Base-by-base conservation (phyloP, 805 yeast genomes). In the Starmerella kuoi region DNA sequence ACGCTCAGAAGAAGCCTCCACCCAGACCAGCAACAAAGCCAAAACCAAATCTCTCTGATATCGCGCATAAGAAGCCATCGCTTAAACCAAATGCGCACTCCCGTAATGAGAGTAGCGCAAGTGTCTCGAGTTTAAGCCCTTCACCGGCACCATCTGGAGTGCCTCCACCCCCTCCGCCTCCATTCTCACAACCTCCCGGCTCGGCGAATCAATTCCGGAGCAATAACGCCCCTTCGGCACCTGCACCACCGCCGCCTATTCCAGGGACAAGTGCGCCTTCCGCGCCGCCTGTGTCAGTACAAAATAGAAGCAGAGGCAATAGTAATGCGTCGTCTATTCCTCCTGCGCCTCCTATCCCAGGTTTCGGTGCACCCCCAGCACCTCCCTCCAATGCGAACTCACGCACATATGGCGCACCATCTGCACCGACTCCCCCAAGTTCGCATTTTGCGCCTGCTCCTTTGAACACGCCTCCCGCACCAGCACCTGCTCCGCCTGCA, bases 401-500 rank as follows among this genome's bases (percentile, higher is more conserved):
- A n/a, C n/a, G n/a, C n/a, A n/a, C n/a, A n/a, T n/a, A n/a, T n/a
- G 32, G n/a, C 9, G 26, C 40, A 5, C 40, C 42, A 11, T 14
- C 9, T 9, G 28, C 28, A 25, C 12, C 28, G 12, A 9, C 28
- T 11, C 28, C 28, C 9, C 12, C 28, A 14, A 14, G 12, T 11
- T 14, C 28, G 14, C 14, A 9, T 25, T 25, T 25, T 14, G 28
- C 28, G 14, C 28, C 28, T 25, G 12, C 12, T 14, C 28, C 28
- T 9, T 25, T 14, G 14, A 14, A 14, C 14, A n/a, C n/a, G n/a
- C 28, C 39, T 22, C 45, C 41, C 38, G 35, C 37, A 6, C 21
- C 37, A 14, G 42, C 46, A 8, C 45, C 51, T 8, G 28, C 54
- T 24, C 41, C 51, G 12, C 45, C 60, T 18, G 58, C 60, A 6